Evolutionary conservation across 345 rosid genomes (phyloP).

Genomic region (Euphorbia tirucalli): DNA sequence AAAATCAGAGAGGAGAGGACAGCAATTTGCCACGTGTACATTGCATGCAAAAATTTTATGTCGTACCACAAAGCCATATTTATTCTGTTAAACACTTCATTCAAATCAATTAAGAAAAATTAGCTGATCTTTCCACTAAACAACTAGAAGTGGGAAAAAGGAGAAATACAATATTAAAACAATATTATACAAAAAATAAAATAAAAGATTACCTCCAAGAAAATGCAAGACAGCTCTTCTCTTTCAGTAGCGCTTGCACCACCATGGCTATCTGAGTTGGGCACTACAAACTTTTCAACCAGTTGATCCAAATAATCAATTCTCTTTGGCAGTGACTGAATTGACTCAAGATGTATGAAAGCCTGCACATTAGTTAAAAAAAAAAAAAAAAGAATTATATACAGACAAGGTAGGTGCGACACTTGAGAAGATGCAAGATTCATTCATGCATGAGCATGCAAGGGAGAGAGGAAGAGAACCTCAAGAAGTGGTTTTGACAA

Average conservation of each 20-base stretch:
- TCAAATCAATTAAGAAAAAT: background rate
- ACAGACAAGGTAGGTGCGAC: background rate
- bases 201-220: slow-evolving; percentile 61
- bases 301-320: slow-evolving; percentile 66
- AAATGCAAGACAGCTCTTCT: slow-evolving; percentile 85
- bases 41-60: too few relatives aligned
- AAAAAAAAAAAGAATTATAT: slow-evolving; percentile 14
- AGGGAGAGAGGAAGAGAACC: slow-evolving; percentile 29
- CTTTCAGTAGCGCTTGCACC: slow-evolving; percentile 58
- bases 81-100: background rate
- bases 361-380: slow-evolving; percentile 39
- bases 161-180: background rate
- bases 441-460: background rate
- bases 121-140: background rate
- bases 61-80: background rate
- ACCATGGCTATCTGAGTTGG: slow-evolving; percentile 49
- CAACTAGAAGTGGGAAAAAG: background rate
- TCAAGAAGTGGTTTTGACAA: slow-evolving; percentile 76
- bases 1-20: too few relatives aligned
- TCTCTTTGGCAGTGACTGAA: slow-evolving; percentile 62
- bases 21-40: too few relatives aligned
- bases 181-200: background rate
- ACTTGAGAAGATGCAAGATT: background rate
- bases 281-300: slow-evolving; percentile 63
- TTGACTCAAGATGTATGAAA: slow-evolving; percentile 67